Evolutionary conservation across 169 alveolate species (phyloP).

Genomic region (Plasmodium inui): DNA sequence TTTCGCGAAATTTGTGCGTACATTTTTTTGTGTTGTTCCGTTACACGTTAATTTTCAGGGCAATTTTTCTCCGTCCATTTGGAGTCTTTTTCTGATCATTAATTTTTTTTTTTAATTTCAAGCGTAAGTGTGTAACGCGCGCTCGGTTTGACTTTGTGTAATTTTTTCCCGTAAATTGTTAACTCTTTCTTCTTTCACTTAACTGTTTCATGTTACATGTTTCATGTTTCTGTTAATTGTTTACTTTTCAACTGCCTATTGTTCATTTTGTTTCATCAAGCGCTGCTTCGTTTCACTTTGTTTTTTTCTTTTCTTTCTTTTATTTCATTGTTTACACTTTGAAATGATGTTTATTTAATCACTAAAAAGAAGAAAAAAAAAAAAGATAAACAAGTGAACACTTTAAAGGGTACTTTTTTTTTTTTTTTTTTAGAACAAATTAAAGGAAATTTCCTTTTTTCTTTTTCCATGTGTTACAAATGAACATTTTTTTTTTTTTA

Average conservation of each 20-base stretch:
- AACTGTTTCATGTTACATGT: not conserved
- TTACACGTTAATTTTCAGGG: conserved; percentile 5
- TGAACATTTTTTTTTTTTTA: not conserved
- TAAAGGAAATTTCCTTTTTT: not conserved
- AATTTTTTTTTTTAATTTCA: not conserved
- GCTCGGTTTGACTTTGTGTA: not conserved
- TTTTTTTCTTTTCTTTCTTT: not conserved
- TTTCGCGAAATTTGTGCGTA: not conserved
- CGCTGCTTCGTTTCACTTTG: not conserved
- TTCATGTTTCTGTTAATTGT: not conserved
- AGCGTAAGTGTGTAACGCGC: not conserved
- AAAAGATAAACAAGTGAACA: not conserved
- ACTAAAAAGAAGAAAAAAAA: not conserved
- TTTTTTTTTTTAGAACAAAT: not conserved
- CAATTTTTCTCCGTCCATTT: conserved; percentile 16
- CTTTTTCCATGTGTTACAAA: not conserved
- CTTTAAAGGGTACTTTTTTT: not conserved
- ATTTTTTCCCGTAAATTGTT: not conserved
- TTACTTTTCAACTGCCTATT: not conserved
- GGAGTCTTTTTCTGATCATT: not conserved
- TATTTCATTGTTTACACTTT: not conserved
- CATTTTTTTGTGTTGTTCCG: conserved; percentile 13
- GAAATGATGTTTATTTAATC: not conserved
- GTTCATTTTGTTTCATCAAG: not conserved
- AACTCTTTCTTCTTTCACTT: not conserved